Evolutionary conservation across 768 basidiomycete genomes (phyloP).

Genomic region (Boletus reticuloceps): DNA sequence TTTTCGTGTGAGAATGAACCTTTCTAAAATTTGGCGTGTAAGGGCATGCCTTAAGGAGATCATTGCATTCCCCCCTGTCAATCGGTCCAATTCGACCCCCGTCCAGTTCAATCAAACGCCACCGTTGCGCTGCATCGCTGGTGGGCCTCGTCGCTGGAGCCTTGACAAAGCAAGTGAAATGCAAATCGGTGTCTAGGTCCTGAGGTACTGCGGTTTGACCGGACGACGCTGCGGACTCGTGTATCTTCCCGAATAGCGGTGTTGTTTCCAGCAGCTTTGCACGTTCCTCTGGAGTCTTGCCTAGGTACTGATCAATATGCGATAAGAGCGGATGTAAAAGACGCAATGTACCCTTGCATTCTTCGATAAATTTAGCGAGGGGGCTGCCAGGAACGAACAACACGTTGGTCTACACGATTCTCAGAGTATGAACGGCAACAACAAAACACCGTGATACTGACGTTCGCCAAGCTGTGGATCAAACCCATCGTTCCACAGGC

Average conservation of each 20-base stretch:
- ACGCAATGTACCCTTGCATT: slow-evolving; percentile 51
- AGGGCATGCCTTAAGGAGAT: slow-evolving; percentile 53
- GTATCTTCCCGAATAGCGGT: slow-evolving; percentile 73
- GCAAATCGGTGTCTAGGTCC: slow-evolving; percentile 69
- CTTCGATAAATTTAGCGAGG: slow-evolving; percentile 62
- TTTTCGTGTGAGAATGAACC: neutral
- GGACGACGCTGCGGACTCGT: slow-evolving; percentile 60
- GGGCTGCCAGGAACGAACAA: slow-evolving; percentile 55
- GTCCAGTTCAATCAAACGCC: slow-evolving; percentile 79
- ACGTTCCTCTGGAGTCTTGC: slow-evolving; percentile 68
- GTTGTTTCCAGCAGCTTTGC: slow-evolving; percentile 75
- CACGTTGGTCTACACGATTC: slow-evolving; percentile 48
- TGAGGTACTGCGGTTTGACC: slow-evolving; percentile 70
- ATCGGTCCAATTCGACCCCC: slow-evolving; percentile 76
- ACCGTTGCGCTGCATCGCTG: slow-evolving; percentile 22
- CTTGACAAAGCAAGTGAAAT: slow-evolving; percentile 85
- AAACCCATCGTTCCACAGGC: slow-evolving; percentile 89
- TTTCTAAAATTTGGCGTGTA: neutral
- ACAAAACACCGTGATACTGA: slow-evolving; percentile 33
- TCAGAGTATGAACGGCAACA: slow-evolving; percentile 2
- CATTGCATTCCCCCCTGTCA: slow-evolving; percentile 64
- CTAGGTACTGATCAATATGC: slow-evolving; percentile 33
- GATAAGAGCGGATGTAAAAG: neutral
- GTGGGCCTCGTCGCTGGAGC: slow-evolving; percentile 45
- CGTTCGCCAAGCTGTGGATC: slow-evolving; percentile 81